A percentile compares a stretch with the other conserved stretches of the same genome.
phyloP scores from a whole-genome alignment of 1,284 basidiomycete genomes.

The Cryptococcus sp. region DNA sequence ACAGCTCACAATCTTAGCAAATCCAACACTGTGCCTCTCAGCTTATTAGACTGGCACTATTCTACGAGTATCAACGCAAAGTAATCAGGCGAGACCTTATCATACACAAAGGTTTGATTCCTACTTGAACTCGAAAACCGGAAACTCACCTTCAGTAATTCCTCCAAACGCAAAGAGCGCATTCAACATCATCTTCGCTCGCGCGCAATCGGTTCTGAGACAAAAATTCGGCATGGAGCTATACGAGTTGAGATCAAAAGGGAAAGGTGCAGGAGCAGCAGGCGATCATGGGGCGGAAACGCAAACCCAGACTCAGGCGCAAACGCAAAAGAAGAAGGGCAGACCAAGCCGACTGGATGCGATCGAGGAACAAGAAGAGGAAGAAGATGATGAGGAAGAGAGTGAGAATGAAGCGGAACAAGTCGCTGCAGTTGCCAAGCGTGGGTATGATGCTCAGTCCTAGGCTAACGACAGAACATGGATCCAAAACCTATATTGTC shows the following conservation, averaged over 20 bases:
- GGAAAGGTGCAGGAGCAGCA: constrained; percentile 14
- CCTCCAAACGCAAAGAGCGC: constrained; percentile 17
- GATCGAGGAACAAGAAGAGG: constrained; percentile 18
- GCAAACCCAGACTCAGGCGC: constrained; percentile 3
- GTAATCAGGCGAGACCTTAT: constrained; percentile 33
- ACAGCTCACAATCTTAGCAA: too few relatives aligned
- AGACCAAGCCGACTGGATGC: constrained; percentile 25
- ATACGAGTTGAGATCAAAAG: constrained; percentile 31
- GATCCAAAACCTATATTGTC: constrained; percentile 33
- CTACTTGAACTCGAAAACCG: not conserved
- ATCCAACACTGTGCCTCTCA: constrained; percentile 26
- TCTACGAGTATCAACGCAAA: constrained; percentile 36
- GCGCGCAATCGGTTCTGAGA: constrained; percentile 29
- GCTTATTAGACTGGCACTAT: constrained; percentile 39
- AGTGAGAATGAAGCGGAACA: not conserved
- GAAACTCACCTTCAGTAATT: constrained; percentile 19
- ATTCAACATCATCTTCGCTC: constrained; percentile 26
- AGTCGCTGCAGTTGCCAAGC: too few relatives aligned
- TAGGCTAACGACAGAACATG: constrained; percentile 10
- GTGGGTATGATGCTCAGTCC: not conserved
- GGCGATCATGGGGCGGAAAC: not conserved
- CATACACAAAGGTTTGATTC: constrained; percentile 27
- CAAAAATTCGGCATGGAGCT: constrained; percentile 42
- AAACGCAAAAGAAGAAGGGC: constrained; percentile 11
- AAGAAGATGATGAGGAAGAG: constrained; percentile 18